Conservation (phyloP, 2,329 filamentous ascomycete species). For the Pseudogymnoascus sp. region DNA sequence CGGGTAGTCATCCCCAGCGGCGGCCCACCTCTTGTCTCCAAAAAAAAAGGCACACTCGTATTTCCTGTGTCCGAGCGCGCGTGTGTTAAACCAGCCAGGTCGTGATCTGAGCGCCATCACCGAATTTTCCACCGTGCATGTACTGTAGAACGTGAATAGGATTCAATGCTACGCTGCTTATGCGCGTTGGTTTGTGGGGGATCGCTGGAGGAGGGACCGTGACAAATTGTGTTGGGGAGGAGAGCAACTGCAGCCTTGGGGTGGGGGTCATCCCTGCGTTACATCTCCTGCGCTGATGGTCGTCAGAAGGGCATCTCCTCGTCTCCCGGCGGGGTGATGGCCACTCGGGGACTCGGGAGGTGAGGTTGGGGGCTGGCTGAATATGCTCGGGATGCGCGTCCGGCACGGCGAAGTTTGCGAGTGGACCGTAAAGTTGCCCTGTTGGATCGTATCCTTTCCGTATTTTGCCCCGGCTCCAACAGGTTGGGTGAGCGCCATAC, state of each 20-base stretch:
- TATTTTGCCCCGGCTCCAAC: background rate
- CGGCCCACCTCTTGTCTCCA: background rate
- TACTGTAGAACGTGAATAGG: background rate
- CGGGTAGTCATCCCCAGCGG: background rate
- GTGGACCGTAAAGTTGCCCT: background rate
- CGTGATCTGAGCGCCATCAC: background rate
- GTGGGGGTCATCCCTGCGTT: slow-evolving; percentile 3
- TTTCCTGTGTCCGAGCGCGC: background rate
- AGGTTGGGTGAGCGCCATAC: background rate
- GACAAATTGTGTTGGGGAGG: slow-evolving; percentile 6
- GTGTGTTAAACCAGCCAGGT: background rate
- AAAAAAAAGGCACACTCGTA: background rate
- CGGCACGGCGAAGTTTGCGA: background rate
- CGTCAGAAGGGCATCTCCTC: background rate
- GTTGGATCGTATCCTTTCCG: background rate
- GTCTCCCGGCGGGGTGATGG: background rate
- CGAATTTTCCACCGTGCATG: background rate
- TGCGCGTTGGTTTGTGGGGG: background rate
- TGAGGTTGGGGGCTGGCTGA: background rate
- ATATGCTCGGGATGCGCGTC: background rate
- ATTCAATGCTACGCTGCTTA: background rate
- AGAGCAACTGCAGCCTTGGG: background rate
- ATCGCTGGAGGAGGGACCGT: background rate
- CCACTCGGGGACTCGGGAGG: background rate
- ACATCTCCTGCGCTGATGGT: background rate